Base-by-base conservation (phyloP, 768 basidiomycete genomes). In the Zangia roseola region DNA sequence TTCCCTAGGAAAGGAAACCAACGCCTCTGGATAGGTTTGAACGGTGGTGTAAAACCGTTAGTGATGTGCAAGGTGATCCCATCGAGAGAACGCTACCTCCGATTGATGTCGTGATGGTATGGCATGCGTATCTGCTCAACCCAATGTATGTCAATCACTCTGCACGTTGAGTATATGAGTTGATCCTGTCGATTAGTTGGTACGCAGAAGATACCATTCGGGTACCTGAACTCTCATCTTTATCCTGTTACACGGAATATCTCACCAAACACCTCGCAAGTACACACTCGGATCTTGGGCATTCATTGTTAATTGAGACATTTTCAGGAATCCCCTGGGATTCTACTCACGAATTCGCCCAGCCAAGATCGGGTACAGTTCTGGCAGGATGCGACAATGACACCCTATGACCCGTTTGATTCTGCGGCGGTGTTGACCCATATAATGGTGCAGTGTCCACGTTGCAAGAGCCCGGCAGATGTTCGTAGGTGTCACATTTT, bases 101-200 rank as follows among this genome's bases (percentile, higher is more conserved):
- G 13, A 50, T 70, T 23, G 70, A 71, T 33, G 70, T 71, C 14
- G 54, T 63, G 40, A 69, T 71, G 69, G 68, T 71, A 12, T 69
- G 71, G 63, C 70, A 71, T 20, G 58, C 69, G 1, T 71, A 72
- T 56, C 49, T 66, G 24, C 62, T 71, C 28, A 71, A 70, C 35
- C 70, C 70, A 8, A 56, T 56, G 69, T 67, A 45, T 26, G 42
- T 35, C 19, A 3, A 35, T 20, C 8, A 26, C n/a, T 6, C 13
- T 2, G 19, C 21, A 28, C n/a, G 12, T 23, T 30, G 28, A 5
- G n/a, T 3, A 16, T 40, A 28, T 4, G 5, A 1, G 5, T 7
- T n/a, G 12, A 28, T 13, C 19, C 5, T 12, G 35, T 31, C 16
- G 25, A 2, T 17, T 45, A 59, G 57, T 13, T 59, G 57, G 57